Evolutionary conservation across 768 basidiomycete species (phyloP), one percentile per base, ranked within the genome.

Genomic region (Boletus vinaceobasis): DNA sequence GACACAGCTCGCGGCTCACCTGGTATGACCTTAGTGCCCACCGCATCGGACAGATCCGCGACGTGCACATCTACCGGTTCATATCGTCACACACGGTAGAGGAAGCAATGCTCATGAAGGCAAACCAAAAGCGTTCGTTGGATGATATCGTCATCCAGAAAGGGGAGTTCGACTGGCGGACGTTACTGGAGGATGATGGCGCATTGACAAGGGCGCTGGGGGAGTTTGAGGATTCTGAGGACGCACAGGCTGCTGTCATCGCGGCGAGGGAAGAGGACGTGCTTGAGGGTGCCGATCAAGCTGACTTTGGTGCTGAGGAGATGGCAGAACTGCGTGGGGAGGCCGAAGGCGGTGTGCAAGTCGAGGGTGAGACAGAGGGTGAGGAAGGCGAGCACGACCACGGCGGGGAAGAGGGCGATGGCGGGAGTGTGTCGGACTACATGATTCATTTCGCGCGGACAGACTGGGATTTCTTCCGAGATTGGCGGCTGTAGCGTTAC

Each of bases 1-100:
- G 32, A 37, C n/a, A 3, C 8, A 14, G 15, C 4, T 31, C n/a
- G 29, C 40, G 36, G 42, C 35, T 58, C 49, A 64, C 33, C 10
- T 17, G 8, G 23, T 37, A 29, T 43, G 23, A 42, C 31, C 6
- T 37, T 58, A 91, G 95, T 44, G 96, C 95, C 0, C 96, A 99
- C 68, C 90, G 96, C n/a, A 98, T 99, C 58, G 96, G 96, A 9
- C 96, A 98, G 70, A 93, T 93, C 55, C 89, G 91, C 46, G 92
- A 94, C 65, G 95, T 98, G 9, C 92, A 97, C 68, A 95, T 98
- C 62, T 97, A 96, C 71, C 88, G 95, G 17, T 93, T 98, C 67
- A 86, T 98, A 44, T 91, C 91, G 10, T 78, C 83, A 55, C 81
- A 89, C 71, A 95, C 95, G 0, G 93, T 98, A 32, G 95, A 98